A percentile compares a stretch with the other conserved stretches of the same genome.
These are phyloP conservation scores for Penicillium palitans DNA, from an alignment of 2,329 filamentous ascomycete species.

Conservation along the genomic window DNA sequence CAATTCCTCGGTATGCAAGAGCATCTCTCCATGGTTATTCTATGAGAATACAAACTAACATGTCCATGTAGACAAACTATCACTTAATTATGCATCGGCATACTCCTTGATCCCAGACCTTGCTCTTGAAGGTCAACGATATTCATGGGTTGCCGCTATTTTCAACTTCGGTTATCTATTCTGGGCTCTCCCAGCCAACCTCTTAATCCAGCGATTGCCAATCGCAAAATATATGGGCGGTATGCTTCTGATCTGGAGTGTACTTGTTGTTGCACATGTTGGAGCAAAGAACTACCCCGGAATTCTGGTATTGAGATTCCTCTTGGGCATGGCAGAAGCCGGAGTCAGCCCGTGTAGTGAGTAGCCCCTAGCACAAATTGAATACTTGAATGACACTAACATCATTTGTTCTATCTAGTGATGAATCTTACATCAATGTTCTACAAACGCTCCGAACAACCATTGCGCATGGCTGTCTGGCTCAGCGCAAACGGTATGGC, in stretches of 20 bases:
- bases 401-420: constrained; percentile 20
- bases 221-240: constrained; percentile 45
- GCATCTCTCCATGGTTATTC: background rate
- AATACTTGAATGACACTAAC: background rate
- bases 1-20: constrained; percentile 44
- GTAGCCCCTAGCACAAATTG: background rate
- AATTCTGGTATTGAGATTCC: constrained; percentile 49
- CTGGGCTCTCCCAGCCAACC: constrained; percentile 44
- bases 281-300: constrained; percentile 43
- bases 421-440: constrained; percentile 42
- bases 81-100: constrained; percentile 41
- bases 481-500: constrained; percentile 41
- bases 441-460: constrained; percentile 41
- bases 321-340: constrained; percentile 48
- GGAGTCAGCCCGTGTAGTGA: constrained; percentile 36
- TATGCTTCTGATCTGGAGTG: constrained; percentile 47
- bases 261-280: constrained; percentile 41
- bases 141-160: constrained; percentile 49
- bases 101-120: constrained; percentile 47
- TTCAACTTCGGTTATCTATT: constrained; percentile 48
- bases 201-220: constrained; percentile 45
- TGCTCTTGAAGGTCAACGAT: constrained; percentile 44
- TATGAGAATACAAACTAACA: background rate
- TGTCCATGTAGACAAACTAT: constrained; percentile 27
- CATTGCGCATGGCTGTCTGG: constrained; percentile 39